Conservation (phyloP, 1,139 yeast species). For the Yarrowia galli region DNA sequence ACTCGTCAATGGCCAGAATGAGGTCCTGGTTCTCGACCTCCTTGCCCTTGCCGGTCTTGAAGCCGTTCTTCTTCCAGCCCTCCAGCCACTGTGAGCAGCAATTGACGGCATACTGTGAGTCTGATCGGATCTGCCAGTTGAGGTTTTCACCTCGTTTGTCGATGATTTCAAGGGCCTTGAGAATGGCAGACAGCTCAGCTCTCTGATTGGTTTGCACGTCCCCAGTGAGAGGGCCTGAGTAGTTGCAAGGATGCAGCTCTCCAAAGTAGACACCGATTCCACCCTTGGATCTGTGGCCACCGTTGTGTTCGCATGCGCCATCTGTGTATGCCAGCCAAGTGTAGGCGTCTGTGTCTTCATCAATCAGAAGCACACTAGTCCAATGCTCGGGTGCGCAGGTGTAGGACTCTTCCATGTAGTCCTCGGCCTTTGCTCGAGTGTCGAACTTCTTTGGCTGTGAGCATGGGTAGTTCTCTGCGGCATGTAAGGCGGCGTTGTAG, state of each 20-base stretch:
- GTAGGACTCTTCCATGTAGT: conserved; percentile 33
- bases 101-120: conserved; percentile 63
- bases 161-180: conserved; percentile 60
- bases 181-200: conserved; percentile 77
- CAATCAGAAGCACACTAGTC: conserved; percentile 28
- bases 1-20: conserved; percentile 48
- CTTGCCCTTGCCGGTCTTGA: conserved; percentile 57
- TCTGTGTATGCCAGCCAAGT: conserved; percentile 59
- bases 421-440: conserved; percentile 23
- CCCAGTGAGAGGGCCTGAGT: conserved; percentile 57
- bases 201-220: conserved; percentile 75
- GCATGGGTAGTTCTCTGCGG: conserved; percentile 23
- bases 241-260: conserved; percentile 60
- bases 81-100: conserved; percentile 60
- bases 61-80: conserved; percentile 63
- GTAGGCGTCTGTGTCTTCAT: conserved; percentile 3
- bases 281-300: conserved; percentile 56
- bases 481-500: conserved; percentile 3
- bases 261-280: conserved; percentile 84
- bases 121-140: conserved; percentile 55
- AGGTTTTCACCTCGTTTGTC: conserved; percentile 40
- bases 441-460: conserved; percentile 34
- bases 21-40: conserved; percentile 62
- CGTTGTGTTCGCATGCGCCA: conserved; percentile 71
- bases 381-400: conserved; percentile 33